Conservation (phyloP, 306 rosid species). For the Albizia julibrissin region DNA sequence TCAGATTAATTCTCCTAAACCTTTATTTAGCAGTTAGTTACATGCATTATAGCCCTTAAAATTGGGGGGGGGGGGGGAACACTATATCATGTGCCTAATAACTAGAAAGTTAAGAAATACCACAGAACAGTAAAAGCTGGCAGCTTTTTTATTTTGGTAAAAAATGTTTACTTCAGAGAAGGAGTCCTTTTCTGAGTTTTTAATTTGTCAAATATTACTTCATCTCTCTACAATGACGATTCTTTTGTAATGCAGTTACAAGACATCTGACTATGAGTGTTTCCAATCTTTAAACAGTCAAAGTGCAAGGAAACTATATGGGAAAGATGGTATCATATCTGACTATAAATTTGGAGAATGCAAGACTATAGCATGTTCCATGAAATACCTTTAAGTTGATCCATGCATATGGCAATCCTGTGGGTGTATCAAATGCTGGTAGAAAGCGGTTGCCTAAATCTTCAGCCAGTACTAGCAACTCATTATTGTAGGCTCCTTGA, state of each 20-base stretch:
- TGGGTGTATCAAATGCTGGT: constrained; percentile 84
- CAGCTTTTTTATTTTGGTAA: background rate
- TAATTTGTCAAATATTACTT: background rate
- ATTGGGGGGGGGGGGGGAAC: no score
- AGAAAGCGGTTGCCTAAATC: constrained; percentile 86
- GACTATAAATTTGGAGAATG: constrained; percentile 15
- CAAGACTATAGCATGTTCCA: constrained; percentile 11
- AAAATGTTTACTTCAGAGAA: constrained; percentile 6
- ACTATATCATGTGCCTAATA: background rate
- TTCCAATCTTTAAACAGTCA: constrained; percentile 21
- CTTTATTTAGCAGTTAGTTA: background rate
- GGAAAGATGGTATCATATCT: background rate
- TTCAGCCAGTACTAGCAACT: constrained; percentile 79
- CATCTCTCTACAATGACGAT: background rate
- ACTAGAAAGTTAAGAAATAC: background rate
- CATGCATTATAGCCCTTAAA: background rate
- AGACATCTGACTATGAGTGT: constrained; percentile 14
- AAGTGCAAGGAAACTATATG: background rate
- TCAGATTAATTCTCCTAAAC: background rate
- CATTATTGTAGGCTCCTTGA: constrained; percentile 66
- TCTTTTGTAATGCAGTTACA: background rate
- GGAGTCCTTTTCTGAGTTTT: background rate
- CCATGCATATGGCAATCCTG: constrained; percentile 99
- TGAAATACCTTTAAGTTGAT: constrained; percentile 81
- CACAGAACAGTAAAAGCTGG: background rate